A percentile compares a stretch with the other conserved stretches of the same genome.
These are phyloP conservation scores for Podaxis sp. DNA, from an alignment of 768 basidiomycete species.

Conservation along the genomic window DNA sequence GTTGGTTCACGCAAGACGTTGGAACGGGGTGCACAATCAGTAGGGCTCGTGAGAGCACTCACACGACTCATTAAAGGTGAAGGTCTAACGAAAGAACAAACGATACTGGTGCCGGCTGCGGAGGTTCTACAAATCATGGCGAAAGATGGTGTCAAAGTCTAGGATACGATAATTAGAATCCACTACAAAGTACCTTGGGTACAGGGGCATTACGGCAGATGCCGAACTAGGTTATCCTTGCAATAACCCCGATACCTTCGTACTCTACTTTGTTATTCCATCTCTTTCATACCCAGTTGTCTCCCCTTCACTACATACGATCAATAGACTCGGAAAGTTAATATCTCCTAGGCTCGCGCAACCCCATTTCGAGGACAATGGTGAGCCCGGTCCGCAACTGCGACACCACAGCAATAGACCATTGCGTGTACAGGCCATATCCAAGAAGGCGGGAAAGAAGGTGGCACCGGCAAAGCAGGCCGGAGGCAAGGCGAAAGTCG, in stretches of 20 bases:
- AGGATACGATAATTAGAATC: neutral
- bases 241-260: neutral
- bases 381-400: conserved; percentile 9
- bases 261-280: neutral
- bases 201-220: neutral
- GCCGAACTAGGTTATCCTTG: neutral
- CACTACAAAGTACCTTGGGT: neutral
- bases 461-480: conserved; percentile 61
- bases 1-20: conserved; percentile 34
- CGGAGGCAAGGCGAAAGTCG: conserved; percentile 57
- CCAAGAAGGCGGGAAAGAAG: conserved; percentile 91
- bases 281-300: neutral
- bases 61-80: conserved; percentile 42
- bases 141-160: conserved; percentile 2
- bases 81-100: conserved; percentile 25
- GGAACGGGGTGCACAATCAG: conserved; percentile 45
- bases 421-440: conserved; percentile 55
- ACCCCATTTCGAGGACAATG: conserved; percentile 12
- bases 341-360: neutral
- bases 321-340: neutral
- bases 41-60: conserved; percentile 52
- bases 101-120: conserved; percentile 41
- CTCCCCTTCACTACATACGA: neutral
- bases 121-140: conserved; percentile 43
- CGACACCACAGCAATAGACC: neutral